A percentile compares a stretch with the other conserved stretches of the same genome.
phyloP scores from a whole-genome alignment of 441 rosid species.

The Pelargonium myrrhifolium region DNA sequence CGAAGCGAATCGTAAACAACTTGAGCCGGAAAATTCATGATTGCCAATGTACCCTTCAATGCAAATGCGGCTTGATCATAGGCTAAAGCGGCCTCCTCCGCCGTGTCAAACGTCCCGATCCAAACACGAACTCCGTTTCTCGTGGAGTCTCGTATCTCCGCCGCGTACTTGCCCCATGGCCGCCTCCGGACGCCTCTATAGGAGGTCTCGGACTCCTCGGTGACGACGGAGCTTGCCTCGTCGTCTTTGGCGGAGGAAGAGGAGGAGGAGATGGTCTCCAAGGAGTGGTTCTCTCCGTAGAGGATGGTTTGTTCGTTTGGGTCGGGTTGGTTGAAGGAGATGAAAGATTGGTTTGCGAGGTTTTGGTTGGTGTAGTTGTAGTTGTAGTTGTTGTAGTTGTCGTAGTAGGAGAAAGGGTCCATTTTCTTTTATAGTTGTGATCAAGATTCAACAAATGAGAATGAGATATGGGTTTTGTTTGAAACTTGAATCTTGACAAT shows the following conservation, averaged over 20 bases:
- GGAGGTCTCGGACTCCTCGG: constrained; percentile 4
- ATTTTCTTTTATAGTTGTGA: neutral
- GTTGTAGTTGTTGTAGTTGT: no score
- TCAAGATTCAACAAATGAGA: no score
- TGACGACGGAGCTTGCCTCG: constrained; percentile 23
- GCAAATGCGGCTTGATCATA: constrained; percentile 49
- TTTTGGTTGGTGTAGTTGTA: no score
- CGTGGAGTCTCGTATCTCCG: constrained; percentile 44
- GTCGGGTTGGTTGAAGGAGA: constrained; percentile 18
- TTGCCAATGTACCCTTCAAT: constrained; percentile 33
- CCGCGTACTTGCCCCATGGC: constrained; percentile 48
- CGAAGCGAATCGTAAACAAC: constrained; percentile 30
- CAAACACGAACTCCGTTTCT: constrained; percentile 42
- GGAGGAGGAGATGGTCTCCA: constrained; percentile 8
- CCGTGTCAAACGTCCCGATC: constrained; percentile 42
- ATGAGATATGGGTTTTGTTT: no score
- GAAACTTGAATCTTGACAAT: no score
- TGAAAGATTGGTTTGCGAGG: neutral
- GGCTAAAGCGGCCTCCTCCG: constrained; percentile 44
- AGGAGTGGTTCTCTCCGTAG: neutral
- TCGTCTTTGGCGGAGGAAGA: constrained; percentile 18
- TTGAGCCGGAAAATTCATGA: constrained; percentile 34
- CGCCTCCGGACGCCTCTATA: constrained; percentile 40
- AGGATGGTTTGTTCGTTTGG: constrained; percentile 29
- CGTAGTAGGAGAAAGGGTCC: neutral